Base-by-base conservation (phyloP, 306 rosid genomes). In the Corylus americana region DNA sequence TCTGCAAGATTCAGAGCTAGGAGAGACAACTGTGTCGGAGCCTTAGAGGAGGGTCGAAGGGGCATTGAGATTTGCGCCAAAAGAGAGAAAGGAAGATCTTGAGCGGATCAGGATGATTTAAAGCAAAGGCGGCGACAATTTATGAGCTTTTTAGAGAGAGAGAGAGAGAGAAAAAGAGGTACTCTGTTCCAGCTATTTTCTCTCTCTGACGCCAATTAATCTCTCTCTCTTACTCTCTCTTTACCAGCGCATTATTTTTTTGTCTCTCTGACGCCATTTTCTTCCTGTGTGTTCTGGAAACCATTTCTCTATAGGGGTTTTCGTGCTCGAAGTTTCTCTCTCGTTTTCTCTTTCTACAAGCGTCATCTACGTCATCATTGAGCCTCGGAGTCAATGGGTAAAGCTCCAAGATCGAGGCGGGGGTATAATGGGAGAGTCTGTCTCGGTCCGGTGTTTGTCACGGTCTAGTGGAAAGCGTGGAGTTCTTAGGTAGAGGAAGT, bases 91-190 rank as follows among this genome's bases (percentile, higher is more conserved):
- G 77, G 78, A 81, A 86, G 80, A 88, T 88, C 90, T 83, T 82
- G 85, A 75, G 90, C 82, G 83, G 77, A 87, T 90, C 97, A 74
- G 87, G 70, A 31, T 71, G 77, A 55, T 73, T 89, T 70, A 85
- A 86, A 22, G 87, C 86, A 84, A 87, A 90, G 99, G 96, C 98
- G 92, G 99, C 99, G 87, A 89, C 58, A 44, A 85, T 87, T 83
- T 88, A 92, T 83, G 42, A 45, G 18, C 74, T 59, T 47, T 62
- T 61, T 22, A 8, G 13, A 39, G 27, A 29, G 12, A 70, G 25
- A 22, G 25, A 22, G 81, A 78, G 49, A 45, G 48, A 48, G 74
- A 69, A 54, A 31, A 79, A 9, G 77, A 10, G 45, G 17, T 31
- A 57, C 7, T 39, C 54, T 47, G 20, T 45, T 66, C 48, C 66